Evolutionary conservation across 345 rosid genomes (phyloP).

Genomic region (Brassica nigra): DNA sequence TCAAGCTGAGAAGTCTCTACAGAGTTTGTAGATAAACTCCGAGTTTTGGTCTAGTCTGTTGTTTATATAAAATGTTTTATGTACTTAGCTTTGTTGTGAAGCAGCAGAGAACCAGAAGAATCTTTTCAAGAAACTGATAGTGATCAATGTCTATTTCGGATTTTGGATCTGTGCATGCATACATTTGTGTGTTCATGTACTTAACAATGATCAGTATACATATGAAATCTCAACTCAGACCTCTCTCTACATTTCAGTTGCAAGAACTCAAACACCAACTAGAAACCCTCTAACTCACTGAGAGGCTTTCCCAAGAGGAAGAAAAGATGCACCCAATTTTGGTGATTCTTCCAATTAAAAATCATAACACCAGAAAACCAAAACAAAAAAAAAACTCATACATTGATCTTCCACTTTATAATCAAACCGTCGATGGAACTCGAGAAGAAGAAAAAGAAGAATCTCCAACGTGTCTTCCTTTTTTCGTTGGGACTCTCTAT

Average conservation of each 20-base stretch:
- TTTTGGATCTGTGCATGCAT: constrained; percentile 10
- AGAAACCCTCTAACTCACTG: constrained; percentile 23
- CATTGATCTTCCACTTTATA: constrained; percentile 32
- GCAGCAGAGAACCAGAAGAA: constrained; percentile 17
- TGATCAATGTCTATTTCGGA: not conserved
- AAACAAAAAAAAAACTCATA: constrained; percentile 13
- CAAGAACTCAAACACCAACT: not conserved
- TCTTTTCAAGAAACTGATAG: not conserved
- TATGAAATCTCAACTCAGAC: constrained; percentile 16
- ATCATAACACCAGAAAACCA: constrained; percentile 18
- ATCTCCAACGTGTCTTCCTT: constrained; percentile 17
- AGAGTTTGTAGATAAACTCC: constrained; percentile 25
- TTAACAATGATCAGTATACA: constrained; percentile 18
- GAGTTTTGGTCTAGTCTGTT: constrained; percentile 21
- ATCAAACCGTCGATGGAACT: constrained; percentile 31
- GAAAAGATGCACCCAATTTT: constrained; percentile 12
- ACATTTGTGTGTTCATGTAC: constrained; percentile 27
- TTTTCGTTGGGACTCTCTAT: not conserved
- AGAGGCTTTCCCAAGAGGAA: constrained; percentile 16
- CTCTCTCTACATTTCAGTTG: not conserved
- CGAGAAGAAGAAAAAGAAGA: constrained; percentile 18
- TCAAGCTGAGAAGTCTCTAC: constrained; percentile 19
- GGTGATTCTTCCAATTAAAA: constrained; percentile 23
- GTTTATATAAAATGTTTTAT: constrained; percentile 7
- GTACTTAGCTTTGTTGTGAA: constrained; percentile 19